Evolutionary conservation across 2,329 filamentous ascomycete genomes (phyloP).

Genomic region (Exserohilum rostratum): DNA sequence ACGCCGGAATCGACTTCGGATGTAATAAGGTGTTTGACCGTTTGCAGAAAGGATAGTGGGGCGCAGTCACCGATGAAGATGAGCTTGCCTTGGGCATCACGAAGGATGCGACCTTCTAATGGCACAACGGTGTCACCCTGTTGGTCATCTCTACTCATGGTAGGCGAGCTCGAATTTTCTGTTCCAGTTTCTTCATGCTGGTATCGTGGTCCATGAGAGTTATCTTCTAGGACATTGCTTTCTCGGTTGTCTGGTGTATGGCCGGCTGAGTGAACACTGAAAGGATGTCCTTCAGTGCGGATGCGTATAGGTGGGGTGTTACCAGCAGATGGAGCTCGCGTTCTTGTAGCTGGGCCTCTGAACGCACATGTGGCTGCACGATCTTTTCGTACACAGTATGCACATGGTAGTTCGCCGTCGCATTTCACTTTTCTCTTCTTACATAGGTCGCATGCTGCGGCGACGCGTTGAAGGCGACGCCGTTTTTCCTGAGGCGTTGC

Average conservation of each 20-base stretch:
- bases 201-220: slow-evolving; percentile 8
- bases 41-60: slow-evolving; percentile 60
- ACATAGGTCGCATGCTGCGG: slow-evolving; percentile 40
- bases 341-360: slow-evolving; percentile 48
- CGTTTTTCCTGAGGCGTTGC: slow-evolving; percentile 24
- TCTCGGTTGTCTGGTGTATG: slow-evolving; percentile 14
- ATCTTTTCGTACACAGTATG: slow-evolving; percentile 55
- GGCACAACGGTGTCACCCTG: slow-evolving; percentile 52
- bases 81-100: slow-evolving; percentile 60
- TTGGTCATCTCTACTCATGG: slow-evolving; percentile 41
- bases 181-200: slow-evolving; percentile 5
- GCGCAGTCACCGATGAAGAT: slow-evolving; percentile 63
- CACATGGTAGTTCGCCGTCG: slow-evolving; percentile 58
- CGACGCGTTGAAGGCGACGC: slow-evolving; percentile 35
- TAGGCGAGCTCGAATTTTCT: slow-evolving; percentile 28
- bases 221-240: neutral
- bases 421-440: slow-evolving; percentile 55
- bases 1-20: slow-evolving; percentile 39
- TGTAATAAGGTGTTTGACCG: slow-evolving; percentile 58
- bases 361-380: slow-evolving; percentile 50
- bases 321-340: slow-evolving; percentile 39
- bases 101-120: slow-evolving; percentile 54
- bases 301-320: slow-evolving; percentile 31
- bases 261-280: slow-evolving; percentile 2
- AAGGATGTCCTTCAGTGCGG: slow-evolving; percentile 3